These are phyloP conservation scores for Toxicodendron radicans DNA, from an alignment of 345 rosid species.

Conservation along the genomic window DNA sequence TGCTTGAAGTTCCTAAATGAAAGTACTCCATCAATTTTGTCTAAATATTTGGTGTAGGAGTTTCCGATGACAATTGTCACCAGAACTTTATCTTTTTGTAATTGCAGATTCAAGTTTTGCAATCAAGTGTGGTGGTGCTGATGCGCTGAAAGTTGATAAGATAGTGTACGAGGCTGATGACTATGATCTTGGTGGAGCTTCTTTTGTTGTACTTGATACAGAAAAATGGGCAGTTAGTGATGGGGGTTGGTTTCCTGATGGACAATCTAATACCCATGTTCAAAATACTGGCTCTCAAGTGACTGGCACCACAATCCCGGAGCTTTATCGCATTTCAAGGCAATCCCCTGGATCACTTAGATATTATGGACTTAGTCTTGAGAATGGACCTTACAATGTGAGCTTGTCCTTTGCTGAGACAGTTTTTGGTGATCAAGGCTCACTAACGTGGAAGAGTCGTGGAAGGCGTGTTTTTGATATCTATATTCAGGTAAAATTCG, in stretches of 20 bases:
- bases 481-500: constrained; percentile 43
- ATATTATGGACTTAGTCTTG: constrained; percentile 42
- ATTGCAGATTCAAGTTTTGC: constrained; percentile 33
- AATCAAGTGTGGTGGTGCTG: constrained; percentile 36
- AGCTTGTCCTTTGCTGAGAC: constrained; percentile 47
- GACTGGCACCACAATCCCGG: constrained; percentile 37
- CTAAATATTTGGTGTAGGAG: constrained; percentile 20
- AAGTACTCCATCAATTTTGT: too few species aligned
- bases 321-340: constrained; percentile 42
- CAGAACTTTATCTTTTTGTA: not conserved
- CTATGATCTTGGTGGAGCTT: constrained; percentile 39
- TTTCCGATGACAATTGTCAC: not conserved
- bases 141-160: constrained; percentile 25
- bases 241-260: constrained; percentile 31
- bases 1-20: too few species aligned
- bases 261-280: constrained; percentile 35
- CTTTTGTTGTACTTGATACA: constrained; percentile 33
- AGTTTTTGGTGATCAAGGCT: constrained; percentile 29
- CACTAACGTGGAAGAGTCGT: constrained; percentile 41
- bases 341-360: constrained; percentile 40
- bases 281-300: constrained; percentile 26
- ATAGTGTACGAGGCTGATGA: constrained; percentile 46
- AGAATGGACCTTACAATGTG: constrained; percentile 34
- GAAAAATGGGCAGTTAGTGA: constrained; percentile 62
- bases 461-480: constrained; percentile 51